A percentile compares a stretch with the other conserved stretches of the same genome.
These are phyloP conservation scores for Rhodotorula paludigena DNA, from an alignment of 768 basidiomycete genomes.

Conservation along the genomic window DNA sequence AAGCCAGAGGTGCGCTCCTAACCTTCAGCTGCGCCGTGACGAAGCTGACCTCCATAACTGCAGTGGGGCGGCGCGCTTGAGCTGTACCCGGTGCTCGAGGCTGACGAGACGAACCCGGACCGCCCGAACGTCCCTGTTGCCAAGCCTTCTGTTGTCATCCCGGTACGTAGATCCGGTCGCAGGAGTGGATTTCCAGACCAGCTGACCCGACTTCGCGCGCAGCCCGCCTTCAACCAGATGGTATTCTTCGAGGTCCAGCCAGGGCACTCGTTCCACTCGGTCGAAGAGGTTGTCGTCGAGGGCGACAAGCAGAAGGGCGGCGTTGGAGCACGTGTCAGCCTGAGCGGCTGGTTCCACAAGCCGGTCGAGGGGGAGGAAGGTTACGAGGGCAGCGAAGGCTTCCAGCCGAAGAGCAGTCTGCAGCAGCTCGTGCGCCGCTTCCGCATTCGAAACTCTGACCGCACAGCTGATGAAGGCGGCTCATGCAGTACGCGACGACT, in stretches of 20 bases:
- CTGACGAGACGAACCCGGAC: conserved; percentile 47
- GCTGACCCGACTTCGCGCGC: conserved; percentile 54
- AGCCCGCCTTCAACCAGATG: conserved; percentile 45
- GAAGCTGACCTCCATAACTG: not conserved
- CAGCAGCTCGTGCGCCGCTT: conserved; percentile 92
- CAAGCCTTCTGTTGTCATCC: conserved; percentile 49
- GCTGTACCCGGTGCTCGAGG: conserved; percentile 66
- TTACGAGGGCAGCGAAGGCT: conserved; percentile 56
- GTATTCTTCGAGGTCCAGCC: conserved; percentile 71
- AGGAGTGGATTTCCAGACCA: not conserved
- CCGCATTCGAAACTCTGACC: too few relatives aligned
- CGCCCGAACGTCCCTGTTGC: conserved; percentile 60
- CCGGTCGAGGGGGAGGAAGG: conserved; percentile 87
- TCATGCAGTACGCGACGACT: conserved; percentile 50
- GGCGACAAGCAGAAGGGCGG: conserved; percentile 61
- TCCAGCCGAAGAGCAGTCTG: conserved; percentile 67
- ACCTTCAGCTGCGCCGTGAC: not conserved
- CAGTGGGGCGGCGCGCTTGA: conserved; percentile 87
- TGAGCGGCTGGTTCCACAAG: conserved; percentile 96
- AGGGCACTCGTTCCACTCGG: conserved; percentile 89
- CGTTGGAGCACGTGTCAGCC: conserved; percentile 64
- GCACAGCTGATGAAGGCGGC: too few relatives aligned
- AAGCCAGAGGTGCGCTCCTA: conserved; percentile 54
- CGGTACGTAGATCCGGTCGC: conserved; percentile 42
- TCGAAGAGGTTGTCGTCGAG: conserved; percentile 76